Evolutionary conservation across 2,329 filamentous ascomycete genomes (phyloP), one percentile per base, ranked within the genome.

Genomic region (Phyllosticta citribraziliensis): DNA sequence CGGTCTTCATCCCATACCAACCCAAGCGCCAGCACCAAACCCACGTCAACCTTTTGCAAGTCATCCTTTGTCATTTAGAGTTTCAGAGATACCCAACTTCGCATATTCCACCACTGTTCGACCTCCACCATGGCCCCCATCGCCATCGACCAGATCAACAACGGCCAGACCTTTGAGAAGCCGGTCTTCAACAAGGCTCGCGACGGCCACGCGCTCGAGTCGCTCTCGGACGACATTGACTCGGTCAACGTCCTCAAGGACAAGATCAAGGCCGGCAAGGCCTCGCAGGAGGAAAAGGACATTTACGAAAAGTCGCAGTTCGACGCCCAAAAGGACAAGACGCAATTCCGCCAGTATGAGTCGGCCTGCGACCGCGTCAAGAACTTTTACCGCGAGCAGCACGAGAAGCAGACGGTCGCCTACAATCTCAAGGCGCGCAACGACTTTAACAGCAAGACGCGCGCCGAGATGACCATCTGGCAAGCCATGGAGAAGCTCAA

Each of bases 401-500:
- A 86, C 74, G 79, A 79, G 70, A 85, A 85, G 78, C 88, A 91
- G 74, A 91, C 88, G 55, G 84, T 90, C 0, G 85, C 88, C 10
- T 95, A 92, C 82, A 96, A 96, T 79, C 81, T 95, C 52, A 84
- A 86, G 65, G 89, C 88, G 14, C 88, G 91, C 60, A 85, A 88
- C 67, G 78, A 82, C 60, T 89, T 91, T 77, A 78, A 85, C 73
- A 81, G 80, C 65, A 83, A 85, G 64, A 82, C 82, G 1, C 84
- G 88, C 59, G 84, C 87, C 17, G 82, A 88, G 73, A 90, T 96
- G 88, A 88, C 86, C 64, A 82, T 96, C 72, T 96, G 91, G 91
- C 81, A 95, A 73, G 91, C 91, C 20, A 94, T 96, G 77, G 89
- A 95, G 82, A 92, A 91, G 76, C 86, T 96, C 70, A 90, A 96